Evolutionary conservation across 2,329 filamentous ascomycete species (phyloP), one percentile per base, ranked within the genome.

Genomic region (Neoarthrinium moseri): DNA sequence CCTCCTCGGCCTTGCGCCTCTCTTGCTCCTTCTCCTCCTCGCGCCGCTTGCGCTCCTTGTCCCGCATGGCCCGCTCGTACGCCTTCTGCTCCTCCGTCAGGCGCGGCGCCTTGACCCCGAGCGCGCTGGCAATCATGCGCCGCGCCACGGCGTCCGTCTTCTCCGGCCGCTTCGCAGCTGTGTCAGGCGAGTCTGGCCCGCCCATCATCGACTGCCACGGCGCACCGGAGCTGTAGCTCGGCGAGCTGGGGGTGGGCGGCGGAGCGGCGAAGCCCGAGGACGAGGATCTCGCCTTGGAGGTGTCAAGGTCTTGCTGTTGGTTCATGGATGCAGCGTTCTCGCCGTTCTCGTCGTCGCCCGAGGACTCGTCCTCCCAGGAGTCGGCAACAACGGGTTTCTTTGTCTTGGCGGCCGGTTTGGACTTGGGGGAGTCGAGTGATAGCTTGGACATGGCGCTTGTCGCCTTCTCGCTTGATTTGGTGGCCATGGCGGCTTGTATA

Each of bases 141-240:
- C 87, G 81, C 5, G 94, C 94, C 30, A 95, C 90, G 1, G 91
- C 89, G 50, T 95, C 95, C 51, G 91, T 95, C 74, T 96, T 99
- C 69, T 96, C 91, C 0, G 91, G 92, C 30, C 88, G 72, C 46
- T 56, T 56, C 56, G 53, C 54, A 50, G 40, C 34, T 13, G 18
- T 41, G 33, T 15, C 38, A 34, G 36, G 29, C 23, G 30, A 41
- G 36, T 26, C 38, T 41, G 43, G 22, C n/a, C n/a, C n/a, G 34
- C 27, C 39, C 33, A 41, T 35, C 43, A 48, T 36, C 39, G 37
- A 56, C 41, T 55, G 58, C 49, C 58, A 59, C 17, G 64, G 46
- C 36, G 51, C 46, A 41, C 56, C 52, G 40, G 53, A 49, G 49
- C 52, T 55, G 48, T 68, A 65, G 10, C 68, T 73, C 4, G 82